These are phyloP conservation scores for Aleurites moluccanus DNA, from an alignment of 441 rosid species.

Conservation along the genomic window DNA sequence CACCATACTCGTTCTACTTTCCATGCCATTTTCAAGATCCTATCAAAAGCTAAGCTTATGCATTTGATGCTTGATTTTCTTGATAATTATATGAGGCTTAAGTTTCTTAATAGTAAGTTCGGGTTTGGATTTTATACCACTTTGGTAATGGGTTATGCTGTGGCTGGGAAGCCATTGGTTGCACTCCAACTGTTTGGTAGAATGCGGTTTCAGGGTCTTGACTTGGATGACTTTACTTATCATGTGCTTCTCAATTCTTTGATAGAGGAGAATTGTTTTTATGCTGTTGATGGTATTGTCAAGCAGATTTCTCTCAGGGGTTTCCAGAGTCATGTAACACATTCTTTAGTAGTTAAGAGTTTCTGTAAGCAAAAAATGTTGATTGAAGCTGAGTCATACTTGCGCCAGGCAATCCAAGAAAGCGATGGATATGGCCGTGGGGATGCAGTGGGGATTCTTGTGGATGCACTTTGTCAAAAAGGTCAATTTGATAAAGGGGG, in stretches of 20 bases:
- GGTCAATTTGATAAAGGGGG: conserved; percentile 46
- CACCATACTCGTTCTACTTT: conserved; percentile 62
- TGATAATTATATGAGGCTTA: conserved; percentile 29
- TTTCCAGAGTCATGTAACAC: conserved; percentile 45
- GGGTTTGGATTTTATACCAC: conserved; percentile 43
- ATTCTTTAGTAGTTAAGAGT: conserved; percentile 56
- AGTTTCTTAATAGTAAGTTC: conserved; percentile 21
- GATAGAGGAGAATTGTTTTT: conserved; percentile 59
- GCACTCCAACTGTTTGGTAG: conserved; percentile 74
- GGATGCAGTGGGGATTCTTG: conserved; percentile 38
- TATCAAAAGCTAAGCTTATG: conserved; percentile 47
- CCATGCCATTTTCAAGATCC: conserved; percentile 68
- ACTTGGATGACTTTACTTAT: conserved; percentile 59
- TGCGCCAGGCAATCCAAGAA: conserved; percentile 28
- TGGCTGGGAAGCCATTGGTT: conserved; percentile 62
- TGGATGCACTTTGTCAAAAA: conserved; percentile 51
- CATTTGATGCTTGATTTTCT: conserved; percentile 52
- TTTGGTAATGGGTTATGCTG: conserved; percentile 72
- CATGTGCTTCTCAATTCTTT: conserved; percentile 73
- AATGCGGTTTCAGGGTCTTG: conserved; percentile 74
- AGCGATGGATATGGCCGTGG: conserved; percentile 26
- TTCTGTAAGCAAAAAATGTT: conserved; percentile 55
- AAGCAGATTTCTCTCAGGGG: conserved; percentile 59
- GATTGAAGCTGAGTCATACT: conserved; percentile 54
- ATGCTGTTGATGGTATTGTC: conserved; percentile 43